Evolutionary conservation across 352 stramenopile species (phyloP), one percentile per base, ranked within the genome.

Genomic region (Pythium dissimile): DNA sequence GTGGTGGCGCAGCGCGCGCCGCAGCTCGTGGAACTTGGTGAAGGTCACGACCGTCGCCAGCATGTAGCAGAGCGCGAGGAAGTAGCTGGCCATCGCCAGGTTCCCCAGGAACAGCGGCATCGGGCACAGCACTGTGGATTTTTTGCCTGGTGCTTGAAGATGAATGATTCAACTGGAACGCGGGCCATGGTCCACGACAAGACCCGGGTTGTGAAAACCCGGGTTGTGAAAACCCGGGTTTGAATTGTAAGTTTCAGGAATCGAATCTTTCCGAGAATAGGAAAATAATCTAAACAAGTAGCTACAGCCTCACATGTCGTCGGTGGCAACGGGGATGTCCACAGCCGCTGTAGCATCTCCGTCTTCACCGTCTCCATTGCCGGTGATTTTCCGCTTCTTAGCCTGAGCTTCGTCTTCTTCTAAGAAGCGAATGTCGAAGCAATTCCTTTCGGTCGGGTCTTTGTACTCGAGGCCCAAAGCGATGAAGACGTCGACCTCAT

Each of bases 31-130:
- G 56, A 84, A 85, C 62, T 92, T 91, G 53, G 79, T 92, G 31
- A 83, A 60, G 7, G 80, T 88, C 73, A 92, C 75, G 18, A 87
- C 84, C 7, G 82, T 94, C 52, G 78, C 73, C 24, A 94, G 68
- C 55, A 88, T 86, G 68, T 94, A 94, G 66, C 83, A 92, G 28
- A 94, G 77, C 68, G 84, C 84, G 66, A 94, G 69, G 56, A 94
- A 94, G 68, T 92, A 94, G 73, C 80, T 92, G 61, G 84, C 70
- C 82, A 94, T 91, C 54, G 80, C 84, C 63, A 94, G 66, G 66
- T 92, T 92, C 43, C 78, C 84, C n/a, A 94, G 79, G 69, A 94
- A 94, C 23, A 94, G 76, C 77, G 83, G 71, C 82, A 92, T 92
- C 12, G 10, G 15, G 23, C n/a, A 18, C 34, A n/a, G 27, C 6